Percentiles rank a stretch among this genome's conserved stretches.
Evolutionary conservation across 176 grass and related monocot genomes (phyloP).

Genomic region (Luzula sylvatica): DNA sequence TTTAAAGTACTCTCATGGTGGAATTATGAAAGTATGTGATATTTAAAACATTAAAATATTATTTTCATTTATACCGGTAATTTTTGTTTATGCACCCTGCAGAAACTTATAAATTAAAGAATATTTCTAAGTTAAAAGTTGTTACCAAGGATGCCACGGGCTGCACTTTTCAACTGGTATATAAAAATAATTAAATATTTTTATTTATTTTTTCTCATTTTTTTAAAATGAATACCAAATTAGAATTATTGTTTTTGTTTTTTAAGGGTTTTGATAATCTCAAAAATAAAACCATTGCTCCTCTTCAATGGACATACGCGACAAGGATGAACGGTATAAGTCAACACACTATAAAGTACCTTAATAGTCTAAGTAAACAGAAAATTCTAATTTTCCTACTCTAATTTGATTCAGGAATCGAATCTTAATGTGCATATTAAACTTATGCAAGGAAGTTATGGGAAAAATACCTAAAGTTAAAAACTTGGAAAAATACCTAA

Average conservation of each 20-base stretch:
- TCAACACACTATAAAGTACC: neutral
- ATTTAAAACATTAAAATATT: neutral
- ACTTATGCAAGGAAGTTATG: constrained; percentile 70
- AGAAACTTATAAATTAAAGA: constrained; percentile 92
- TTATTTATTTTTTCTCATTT: neutral
- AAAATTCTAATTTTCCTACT: too few relatives aligned
- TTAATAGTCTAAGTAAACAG: neutral
- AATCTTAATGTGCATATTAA: constrained; percentile 61
- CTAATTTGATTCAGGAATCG: constrained; percentile 45
- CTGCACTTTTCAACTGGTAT: constrained; percentile 82
- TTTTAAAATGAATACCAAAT: neutral
- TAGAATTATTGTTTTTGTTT: neutral
- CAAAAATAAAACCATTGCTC: constrained; percentile 66
- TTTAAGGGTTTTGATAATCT: constrained; percentile 91
- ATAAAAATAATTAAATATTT: too few relatives aligned
- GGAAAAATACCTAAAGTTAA: constrained; percentile 73
- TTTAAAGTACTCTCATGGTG: constrained; percentile 80
- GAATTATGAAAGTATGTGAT: constrained; percentile 56
- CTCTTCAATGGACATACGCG: constrained; percentile 90
- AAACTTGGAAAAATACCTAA: too few relatives aligned
- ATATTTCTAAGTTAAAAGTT: constrained; percentile 80
- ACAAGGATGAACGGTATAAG: constrained; percentile 84
- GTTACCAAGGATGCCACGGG: constrained; percentile 72
- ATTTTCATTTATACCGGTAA: neutral
- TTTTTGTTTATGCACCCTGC: constrained; percentile 37